These are phyloP conservation scores for Phytophthora capsici DNA, from an alignment of 352 stramenopile species.

Conservation along the genomic window DNA sequence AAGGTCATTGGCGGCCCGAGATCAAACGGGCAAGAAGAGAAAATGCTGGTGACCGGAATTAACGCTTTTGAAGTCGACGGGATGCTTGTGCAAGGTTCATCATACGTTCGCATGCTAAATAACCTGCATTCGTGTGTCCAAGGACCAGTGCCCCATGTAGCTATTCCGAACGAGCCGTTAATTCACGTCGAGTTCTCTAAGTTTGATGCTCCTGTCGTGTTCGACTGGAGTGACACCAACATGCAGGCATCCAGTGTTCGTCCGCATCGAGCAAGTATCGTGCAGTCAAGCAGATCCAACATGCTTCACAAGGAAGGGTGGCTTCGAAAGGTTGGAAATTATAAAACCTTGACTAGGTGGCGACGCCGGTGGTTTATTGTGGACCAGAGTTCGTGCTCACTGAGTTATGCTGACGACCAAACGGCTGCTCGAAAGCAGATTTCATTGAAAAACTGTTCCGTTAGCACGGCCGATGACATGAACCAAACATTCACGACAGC, in stretches of 20 bases:
- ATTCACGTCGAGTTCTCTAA: slow-evolving; percentile 70
- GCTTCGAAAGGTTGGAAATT: slow-evolving; percentile 78
- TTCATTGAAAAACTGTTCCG: slow-evolving; percentile 62
- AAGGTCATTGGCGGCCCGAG: slow-evolving; percentile 45
- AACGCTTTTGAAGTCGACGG: slow-evolving; percentile 84
- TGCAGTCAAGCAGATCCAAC: slow-evolving; percentile 24
- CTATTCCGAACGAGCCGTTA: slow-evolving; percentile 62
- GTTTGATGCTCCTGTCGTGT: slow-evolving; percentile 63
- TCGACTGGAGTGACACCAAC: slow-evolving; percentile 61
- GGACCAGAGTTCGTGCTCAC: slow-evolving; percentile 68
- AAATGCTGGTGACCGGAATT: slow-evolving; percentile 76
- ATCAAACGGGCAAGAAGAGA: slow-evolving; percentile 49
- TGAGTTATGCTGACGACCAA: slow-evolving; percentile 78
- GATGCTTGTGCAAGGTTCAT: slow-evolving; percentile 55
- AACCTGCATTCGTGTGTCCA: slow-evolving; percentile 72
- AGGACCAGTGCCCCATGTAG: slow-evolving; percentile 71
- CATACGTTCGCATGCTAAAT: slow-evolving; percentile 77
- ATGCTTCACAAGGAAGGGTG: slow-evolving; percentile 78
- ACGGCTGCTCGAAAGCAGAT: slow-evolving; percentile 64
- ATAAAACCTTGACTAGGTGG: slow-evolving; percentile 69
- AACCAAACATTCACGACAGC: slow-evolving; percentile 87
- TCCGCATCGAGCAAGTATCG: slow-evolving; percentile 28
- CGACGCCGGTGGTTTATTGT: slow-evolving; percentile 73
- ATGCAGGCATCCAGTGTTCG: slow-evolving; percentile 18
- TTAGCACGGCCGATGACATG: slow-evolving; percentile 76